phyloP scores from a whole-genome alignment of 176 grass and related monocot genomes.

The Tuctoria greenei region DNA sequence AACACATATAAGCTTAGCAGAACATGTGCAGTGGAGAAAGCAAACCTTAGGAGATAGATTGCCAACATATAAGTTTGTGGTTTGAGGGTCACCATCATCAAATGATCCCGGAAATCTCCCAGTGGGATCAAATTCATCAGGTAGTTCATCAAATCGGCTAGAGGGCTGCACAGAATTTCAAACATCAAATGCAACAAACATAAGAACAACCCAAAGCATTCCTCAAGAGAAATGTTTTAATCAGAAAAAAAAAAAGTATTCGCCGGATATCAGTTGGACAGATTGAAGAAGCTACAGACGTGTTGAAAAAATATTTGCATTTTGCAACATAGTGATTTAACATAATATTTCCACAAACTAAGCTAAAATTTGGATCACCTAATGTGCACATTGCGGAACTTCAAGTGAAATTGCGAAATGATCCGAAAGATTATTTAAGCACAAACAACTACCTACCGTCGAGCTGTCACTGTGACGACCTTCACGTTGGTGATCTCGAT shows the following conservation, averaged over 20 bases:
- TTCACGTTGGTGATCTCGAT: conserved; percentile 60
- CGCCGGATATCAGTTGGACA: conserved; percentile 11
- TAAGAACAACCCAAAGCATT: conserved; percentile 11
- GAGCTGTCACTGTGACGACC: conserved; percentile 72
- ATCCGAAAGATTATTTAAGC: conserved; percentile 14
- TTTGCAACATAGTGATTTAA: conserved; percentile 16
- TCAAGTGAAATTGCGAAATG: background rate
- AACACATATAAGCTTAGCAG: conserved; percentile 14
- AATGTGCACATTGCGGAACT: background rate
- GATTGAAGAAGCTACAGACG: background rate
- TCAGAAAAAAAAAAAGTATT: conserved; percentile 18
- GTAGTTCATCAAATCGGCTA: conserved; percentile 89
- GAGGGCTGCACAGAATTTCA: conserved; percentile 52
- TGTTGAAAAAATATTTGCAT: background rate
- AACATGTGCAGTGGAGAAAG: conserved; percentile 17
- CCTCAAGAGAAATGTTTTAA: conserved; percentile 21
- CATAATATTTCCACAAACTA: conserved; percentile 19
- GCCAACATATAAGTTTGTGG: conserved; percentile 98
- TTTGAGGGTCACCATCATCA: conserved; percentile 96
- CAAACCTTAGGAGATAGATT: conserved; percentile 96
- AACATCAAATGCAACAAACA: conserved; percentile 30
- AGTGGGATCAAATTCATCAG: conserved; percentile 87
- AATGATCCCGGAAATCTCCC: conserved; percentile 87
- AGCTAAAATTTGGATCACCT: conserved; percentile 4
- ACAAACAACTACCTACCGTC: conserved; percentile 48